Percentiles rank a stretch among this genome's conserved stretches.
Conservation (phyloP, 2,329 filamentous ascomycete genomes). For the Xylaria polymorpha region DNA sequence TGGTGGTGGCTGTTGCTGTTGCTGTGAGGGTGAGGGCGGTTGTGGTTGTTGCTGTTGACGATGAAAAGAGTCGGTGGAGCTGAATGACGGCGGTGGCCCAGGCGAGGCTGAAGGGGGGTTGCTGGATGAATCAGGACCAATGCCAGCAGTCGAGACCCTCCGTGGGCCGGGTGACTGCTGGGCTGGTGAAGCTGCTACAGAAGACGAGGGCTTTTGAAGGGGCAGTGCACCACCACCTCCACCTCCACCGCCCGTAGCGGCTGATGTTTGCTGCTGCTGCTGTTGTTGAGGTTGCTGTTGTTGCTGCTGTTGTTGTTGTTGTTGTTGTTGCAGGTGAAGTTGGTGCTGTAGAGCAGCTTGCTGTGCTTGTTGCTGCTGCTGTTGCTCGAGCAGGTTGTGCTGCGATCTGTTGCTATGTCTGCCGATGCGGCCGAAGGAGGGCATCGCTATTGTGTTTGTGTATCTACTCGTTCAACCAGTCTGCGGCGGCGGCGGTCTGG, state of each 20-base stretch:
- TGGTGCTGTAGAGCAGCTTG: constrained; percentile 51
- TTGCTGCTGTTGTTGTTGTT: constrained; percentile 41
- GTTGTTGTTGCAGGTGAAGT: constrained; percentile 43
- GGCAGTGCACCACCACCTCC: constrained; percentile 48
- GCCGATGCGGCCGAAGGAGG: constrained; percentile 65
- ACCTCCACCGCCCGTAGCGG: constrained; percentile 45
- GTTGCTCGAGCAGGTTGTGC: constrained; percentile 63
- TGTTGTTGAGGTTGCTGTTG: constrained; percentile 35
- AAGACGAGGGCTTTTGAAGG: constrained; percentile 40
- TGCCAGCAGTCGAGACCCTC: constrained; percentile 44
- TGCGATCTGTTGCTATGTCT: constrained; percentile 61
- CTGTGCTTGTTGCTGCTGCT: constrained; percentile 48
- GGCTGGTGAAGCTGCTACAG: constrained; percentile 41
- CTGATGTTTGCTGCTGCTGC: constrained; percentile 40
- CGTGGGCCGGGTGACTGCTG: constrained; percentile 41
- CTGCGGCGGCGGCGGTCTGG: constrained; percentile 26
- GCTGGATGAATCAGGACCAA: constrained; percentile 41
- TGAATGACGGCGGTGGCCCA: constrained; percentile 52
- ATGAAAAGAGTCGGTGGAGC: constrained; percentile 62
- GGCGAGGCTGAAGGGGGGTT: constrained; percentile 61
- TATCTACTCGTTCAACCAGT: constrained; percentile 20
- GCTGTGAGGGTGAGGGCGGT: constrained; percentile 26
- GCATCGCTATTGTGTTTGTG: constrained; percentile 56
- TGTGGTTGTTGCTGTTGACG: constrained; percentile 47
- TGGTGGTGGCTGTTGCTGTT: constrained; percentile 42